Conservation (phyloP, 495 filamentous ascomycete species). For the Lophiostoma macrostomum region DNA sequence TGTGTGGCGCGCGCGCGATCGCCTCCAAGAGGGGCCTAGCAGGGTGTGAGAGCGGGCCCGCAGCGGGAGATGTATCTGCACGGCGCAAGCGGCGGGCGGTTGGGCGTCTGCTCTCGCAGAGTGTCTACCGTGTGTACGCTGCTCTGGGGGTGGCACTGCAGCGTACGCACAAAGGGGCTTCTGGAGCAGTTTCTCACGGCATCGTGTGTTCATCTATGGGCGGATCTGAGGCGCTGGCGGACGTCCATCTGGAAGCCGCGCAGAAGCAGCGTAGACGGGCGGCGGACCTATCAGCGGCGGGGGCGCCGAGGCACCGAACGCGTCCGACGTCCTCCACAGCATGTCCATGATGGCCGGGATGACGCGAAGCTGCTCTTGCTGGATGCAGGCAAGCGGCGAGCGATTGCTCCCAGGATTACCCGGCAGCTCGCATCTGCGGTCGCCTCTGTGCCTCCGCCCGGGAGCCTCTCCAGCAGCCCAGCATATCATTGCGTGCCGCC, state of each 20-base stretch:
- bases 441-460: constrained; percentile 8
- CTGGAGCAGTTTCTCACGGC: too few species aligned
- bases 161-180: neutral
- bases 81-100: neutral
- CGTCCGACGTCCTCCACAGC: too few species aligned
- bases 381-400: neutral
- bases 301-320: too few species aligned
- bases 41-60: too few species aligned
- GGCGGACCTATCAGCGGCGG: too few species aligned
- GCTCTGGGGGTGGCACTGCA: neutral
- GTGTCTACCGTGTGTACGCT: neutral
- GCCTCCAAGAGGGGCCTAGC: neutral
- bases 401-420: constrained; percentile 13
- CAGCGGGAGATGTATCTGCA: neutral
- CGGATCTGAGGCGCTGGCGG: too few species aligned
- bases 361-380: too few species aligned
- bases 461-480: constrained; percentile 1
- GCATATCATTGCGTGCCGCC: constrained; percentile 14
- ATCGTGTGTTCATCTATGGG: too few species aligned
- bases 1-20: constrained; percentile 1
- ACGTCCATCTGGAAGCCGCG: too few species aligned
- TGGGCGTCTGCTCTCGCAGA: neutral
- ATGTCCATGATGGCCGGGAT: too few species aligned
- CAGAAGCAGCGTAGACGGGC: too few species aligned
- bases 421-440: constrained; percentile 2